Percentiles rank a stretch among this genome's conserved stretches.
These are phyloP conservation scores for Teratosphaeria destructans DNA, from an alignment of 2,329 filamentous ascomycete genomes.

Conservation along the genomic window DNA sequence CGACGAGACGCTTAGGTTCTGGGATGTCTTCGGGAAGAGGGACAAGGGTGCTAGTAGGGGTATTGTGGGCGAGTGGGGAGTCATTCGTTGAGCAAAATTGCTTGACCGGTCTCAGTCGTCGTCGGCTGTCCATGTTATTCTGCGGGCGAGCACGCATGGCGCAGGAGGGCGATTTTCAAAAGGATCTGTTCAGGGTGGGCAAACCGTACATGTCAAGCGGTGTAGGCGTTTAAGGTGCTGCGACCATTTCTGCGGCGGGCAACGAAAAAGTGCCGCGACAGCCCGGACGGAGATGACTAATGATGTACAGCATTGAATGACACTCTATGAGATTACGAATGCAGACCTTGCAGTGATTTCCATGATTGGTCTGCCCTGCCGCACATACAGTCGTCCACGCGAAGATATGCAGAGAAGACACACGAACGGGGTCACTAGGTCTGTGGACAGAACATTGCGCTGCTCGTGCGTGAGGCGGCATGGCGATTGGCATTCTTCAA, in stretches of 20 bases:
- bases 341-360: too few species aligned
- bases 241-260: neutral
- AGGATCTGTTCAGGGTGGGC: neutral
- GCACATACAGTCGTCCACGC: too few species aligned
- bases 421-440: too few species aligned
- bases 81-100: constrained; percentile 43
- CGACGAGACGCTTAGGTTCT: constrained; percentile 91
- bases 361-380: too few species aligned
- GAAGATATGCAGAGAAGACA: too few species aligned
- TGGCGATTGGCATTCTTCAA: too few species aligned
- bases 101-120: neutral
- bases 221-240: neutral
- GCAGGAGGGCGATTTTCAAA: neutral
- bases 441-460: too few species aligned
- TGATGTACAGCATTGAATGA: neutral
- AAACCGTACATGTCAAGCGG: neutral
- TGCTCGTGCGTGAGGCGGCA: too few species aligned
- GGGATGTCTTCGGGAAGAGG: constrained; percentile 79
- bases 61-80: constrained; percentile 58
- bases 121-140: neutral
- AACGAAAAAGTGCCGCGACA: too few species aligned
- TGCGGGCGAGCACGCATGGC: neutral
- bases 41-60: constrained; percentile 52
- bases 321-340: neutral
- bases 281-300: neutral